A percentile compares a stretch with the other conserved stretches of the same genome.
These are phyloP conservation scores for Penstemon barbatus DNA, from an alignment of 257 asterid genomes.

Conservation along the genomic window DNA sequence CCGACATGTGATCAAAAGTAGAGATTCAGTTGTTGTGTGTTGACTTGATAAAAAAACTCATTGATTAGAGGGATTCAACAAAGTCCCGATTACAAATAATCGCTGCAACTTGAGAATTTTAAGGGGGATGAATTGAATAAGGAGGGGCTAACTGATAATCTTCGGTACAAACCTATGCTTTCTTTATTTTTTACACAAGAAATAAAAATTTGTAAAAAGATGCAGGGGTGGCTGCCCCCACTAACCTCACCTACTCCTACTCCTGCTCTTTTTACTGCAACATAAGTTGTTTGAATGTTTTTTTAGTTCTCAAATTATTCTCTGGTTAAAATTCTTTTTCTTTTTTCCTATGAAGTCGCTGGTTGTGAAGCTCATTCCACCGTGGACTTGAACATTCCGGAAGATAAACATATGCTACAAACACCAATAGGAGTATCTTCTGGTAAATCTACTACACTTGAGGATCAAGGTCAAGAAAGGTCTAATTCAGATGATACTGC, in stretches of 20 bases:
- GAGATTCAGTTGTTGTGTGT: no score
- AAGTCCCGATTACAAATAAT: no score
- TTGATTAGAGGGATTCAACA: no score
- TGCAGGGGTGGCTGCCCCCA: no score
- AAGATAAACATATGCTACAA: conserved; percentile 27
- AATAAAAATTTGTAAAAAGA: no score
- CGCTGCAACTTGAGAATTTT: no score
- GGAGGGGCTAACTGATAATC: no score
- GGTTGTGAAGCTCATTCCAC: conserved; percentile 39
- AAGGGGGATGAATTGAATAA: no score
- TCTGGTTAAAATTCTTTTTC: neutral
- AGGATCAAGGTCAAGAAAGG: conserved; percentile 35
- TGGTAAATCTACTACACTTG: conserved; percentile 35
- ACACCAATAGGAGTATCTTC: conserved; percentile 30
- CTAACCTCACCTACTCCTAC: neutral
- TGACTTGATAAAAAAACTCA: no score
- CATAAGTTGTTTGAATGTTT: conserved; percentile 6
- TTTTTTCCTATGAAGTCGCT: conserved; percentile 37
- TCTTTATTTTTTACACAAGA: no score
- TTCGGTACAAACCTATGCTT: no score
- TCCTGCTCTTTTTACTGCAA: neutral
- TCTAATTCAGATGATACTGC: conserved; percentile 36
- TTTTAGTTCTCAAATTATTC: conserved; percentile 19
- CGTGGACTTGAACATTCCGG: conserved; percentile 25
- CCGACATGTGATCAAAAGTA: no score